Conservation (phyloP, 805 yeast genomes). For the Kuraishia floccosa region DNA sequence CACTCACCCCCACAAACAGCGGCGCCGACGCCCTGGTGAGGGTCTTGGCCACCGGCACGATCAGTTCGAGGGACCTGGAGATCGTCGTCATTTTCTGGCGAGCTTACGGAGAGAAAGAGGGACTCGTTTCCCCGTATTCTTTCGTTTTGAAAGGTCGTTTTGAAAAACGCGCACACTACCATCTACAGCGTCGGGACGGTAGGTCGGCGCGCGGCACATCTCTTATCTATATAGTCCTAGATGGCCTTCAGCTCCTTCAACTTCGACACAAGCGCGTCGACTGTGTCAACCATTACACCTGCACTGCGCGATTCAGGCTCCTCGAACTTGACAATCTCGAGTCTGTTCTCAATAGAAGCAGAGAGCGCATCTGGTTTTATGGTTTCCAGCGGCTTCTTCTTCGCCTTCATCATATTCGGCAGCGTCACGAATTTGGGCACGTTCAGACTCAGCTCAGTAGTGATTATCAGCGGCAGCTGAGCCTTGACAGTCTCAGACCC, state of each 20-base stretch:
- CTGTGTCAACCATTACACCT: constrained; percentile 70
- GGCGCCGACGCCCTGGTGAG: background rate
- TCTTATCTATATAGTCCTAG: constrained; percentile 18
- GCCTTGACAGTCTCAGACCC: constrained; percentile 81
- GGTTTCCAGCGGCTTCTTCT: constrained; percentile 82
- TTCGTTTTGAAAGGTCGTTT: background rate
- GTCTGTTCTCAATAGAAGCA: constrained; percentile 49
- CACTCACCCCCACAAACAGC: constrained; percentile 40
- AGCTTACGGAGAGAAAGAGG: background rate
- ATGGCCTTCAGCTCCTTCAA: constrained; percentile 70
- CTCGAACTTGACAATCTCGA: constrained; percentile 60
- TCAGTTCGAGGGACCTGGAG: background rate
- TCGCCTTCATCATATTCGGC: constrained; percentile 97
- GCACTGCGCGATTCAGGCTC: constrained; percentile 81
- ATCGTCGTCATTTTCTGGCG: constrained; percentile 2
- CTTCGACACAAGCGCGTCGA: constrained; percentile 72
- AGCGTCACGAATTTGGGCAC: constrained; percentile 93
- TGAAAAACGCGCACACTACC: no score
- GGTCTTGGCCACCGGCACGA: background rate
- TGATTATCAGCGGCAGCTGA: constrained; percentile 72
- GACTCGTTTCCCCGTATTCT: background rate
- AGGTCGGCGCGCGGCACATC: no score
- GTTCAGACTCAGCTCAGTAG: constrained; percentile 89
- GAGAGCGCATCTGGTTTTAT: constrained; percentile 57
- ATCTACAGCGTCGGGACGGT: no score